These are phyloP conservation scores for Taxillus chinensis DNA, from an alignment of 164 flowering plant genomes.

Conservation along the genomic window DNA sequence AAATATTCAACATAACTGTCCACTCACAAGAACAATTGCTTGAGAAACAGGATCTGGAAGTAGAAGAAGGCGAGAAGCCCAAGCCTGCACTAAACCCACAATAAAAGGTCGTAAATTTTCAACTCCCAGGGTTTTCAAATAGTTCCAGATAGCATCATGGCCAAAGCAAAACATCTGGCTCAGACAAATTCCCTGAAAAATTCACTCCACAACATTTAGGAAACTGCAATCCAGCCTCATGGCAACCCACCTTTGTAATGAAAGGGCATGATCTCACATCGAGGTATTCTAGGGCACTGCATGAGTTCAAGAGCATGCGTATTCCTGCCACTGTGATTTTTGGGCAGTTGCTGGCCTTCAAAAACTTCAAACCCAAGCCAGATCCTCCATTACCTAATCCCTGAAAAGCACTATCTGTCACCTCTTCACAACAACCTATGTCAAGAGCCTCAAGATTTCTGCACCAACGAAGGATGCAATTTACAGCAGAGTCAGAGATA, in stretches of 20 bases:
- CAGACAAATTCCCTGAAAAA: constrained; percentile 50
- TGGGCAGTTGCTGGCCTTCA: constrained; percentile 70
- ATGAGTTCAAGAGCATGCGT: constrained; percentile 39
- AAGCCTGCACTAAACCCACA: too few species aligned
- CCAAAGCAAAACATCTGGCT: constrained; percentile 35
- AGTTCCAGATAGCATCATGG: background rate
- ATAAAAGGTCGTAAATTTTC: too few species aligned
- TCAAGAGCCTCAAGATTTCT: constrained; percentile 65
- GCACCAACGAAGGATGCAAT: constrained; percentile 47
- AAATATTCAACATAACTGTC: too few species aligned
- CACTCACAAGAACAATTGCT: too few species aligned
- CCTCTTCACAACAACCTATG: constrained; percentile 74
- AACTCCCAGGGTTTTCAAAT: background rate
- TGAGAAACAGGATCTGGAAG: too few species aligned
- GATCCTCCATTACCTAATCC: constrained; percentile 26
- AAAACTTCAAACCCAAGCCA: constrained; percentile 40
- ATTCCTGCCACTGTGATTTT: constrained; percentile 68
- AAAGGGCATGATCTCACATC: constrained; percentile 85
- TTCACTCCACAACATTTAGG: constrained; percentile 66
- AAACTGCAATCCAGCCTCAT: constrained; percentile 71
- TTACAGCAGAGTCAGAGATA: constrained; percentile 60
- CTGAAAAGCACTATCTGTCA: constrained; percentile 69
- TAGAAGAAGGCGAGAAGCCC: too few species aligned
- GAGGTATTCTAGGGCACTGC: constrained; percentile 56
- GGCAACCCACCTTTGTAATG: constrained; percentile 47